Conservation (phyloP, 2,329 filamentous ascomycete species). For the Dactylellina sp. region DNA sequence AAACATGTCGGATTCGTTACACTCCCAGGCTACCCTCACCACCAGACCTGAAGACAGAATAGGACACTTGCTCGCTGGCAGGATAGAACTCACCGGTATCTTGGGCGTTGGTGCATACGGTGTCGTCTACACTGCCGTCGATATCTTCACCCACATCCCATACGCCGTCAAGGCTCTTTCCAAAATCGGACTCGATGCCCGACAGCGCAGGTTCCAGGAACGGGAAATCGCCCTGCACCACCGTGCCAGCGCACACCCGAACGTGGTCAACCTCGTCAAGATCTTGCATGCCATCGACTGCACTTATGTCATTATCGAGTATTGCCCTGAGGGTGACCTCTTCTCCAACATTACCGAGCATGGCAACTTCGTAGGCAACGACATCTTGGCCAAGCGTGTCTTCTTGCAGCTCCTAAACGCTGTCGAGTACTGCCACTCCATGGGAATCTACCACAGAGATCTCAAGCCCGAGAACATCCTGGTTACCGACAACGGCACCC, state of each 20-base stretch:
- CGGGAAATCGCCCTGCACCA: conserved; percentile 93
- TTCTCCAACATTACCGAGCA: conserved; percentile 98
- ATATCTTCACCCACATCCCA: conserved; percentile 80
- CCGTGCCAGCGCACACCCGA: conserved; percentile 85
- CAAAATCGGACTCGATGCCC: conserved; percentile 88
- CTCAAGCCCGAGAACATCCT: conserved; percentile 98
- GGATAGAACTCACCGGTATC: conserved; percentile 84
- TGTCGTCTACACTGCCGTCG: conserved; percentile 90
- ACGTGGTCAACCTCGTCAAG: conserved; percentile 92
- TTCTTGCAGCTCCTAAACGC: conserved; percentile 97
- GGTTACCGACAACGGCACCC: conserved; percentile 86
- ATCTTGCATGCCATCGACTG: conserved; percentile 92
- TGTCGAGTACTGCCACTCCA: conserved; percentile 90
- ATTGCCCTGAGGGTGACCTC: conserved; percentile 94
- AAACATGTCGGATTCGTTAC: conserved; percentile 58
- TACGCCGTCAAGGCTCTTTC: conserved; percentile 98
- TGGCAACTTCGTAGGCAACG: conserved; percentile 91
- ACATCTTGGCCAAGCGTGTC: conserved; percentile 83
- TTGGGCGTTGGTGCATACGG: conserved; percentile 95
- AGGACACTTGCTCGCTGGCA: conserved; percentile 83
- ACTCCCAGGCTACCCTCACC: conserved; percentile 58
- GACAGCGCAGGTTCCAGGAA: conserved; percentile 90
- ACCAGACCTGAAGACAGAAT: conserved; percentile 80
- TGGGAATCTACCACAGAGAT: conserved; percentile 96
- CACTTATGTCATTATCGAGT: conserved; percentile 96